A percentile compares a stretch with the other conserved stretches of the same genome.
These are phyloP conservation scores for Zopfia rhizophila DNA, from an alignment of 2,329 filamentous ascomycete species.

Conservation along the genomic window DNA sequence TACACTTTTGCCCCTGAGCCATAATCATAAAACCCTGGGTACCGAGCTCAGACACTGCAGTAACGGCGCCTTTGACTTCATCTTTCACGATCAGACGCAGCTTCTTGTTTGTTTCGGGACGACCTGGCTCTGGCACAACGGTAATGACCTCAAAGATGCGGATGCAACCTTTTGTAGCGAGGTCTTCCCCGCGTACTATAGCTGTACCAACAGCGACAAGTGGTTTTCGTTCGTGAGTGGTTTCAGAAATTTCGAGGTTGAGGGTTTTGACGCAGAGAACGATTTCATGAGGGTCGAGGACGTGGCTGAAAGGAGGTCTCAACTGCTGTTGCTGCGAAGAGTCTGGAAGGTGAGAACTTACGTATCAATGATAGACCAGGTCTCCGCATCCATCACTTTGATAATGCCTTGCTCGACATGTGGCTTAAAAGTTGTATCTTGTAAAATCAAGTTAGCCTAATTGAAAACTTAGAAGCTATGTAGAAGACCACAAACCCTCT, in stretches of 20 bases:
- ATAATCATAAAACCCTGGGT: constrained; percentile 89
- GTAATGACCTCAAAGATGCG: constrained; percentile 92
- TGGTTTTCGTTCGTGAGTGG: constrained; percentile 84
- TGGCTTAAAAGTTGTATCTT: constrained; percentile 69
- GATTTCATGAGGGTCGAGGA: constrained; percentile 78
- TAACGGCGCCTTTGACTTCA: constrained; percentile 91
- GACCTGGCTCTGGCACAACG: constrained; percentile 88
- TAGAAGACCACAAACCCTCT: too few species aligned
- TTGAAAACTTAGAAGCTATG: neutral
- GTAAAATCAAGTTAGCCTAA: constrained; percentile 6
- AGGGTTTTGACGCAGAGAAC: constrained; percentile 85
- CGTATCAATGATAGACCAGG: constrained; percentile 81
- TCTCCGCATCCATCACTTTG: constrained; percentile 80
- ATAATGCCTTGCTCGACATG: constrained; percentile 76
- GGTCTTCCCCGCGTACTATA: constrained; percentile 87
- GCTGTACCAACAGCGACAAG: constrained; percentile 88
- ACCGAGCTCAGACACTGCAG: constrained; percentile 83
- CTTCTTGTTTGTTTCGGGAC: constrained; percentile 84
- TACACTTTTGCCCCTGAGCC: constrained; percentile 95
- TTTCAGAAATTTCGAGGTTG: constrained; percentile 89
- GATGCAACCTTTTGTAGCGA: constrained; percentile 83
- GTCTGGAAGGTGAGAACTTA: constrained; percentile 30
- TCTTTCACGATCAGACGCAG: constrained; percentile 89
- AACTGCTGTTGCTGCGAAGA: neutral
- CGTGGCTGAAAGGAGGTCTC: constrained; percentile 56